Evolutionary conservation across 441 rosid genomes (phyloP).

Genomic region (Syzygium syzygioides): DNA sequence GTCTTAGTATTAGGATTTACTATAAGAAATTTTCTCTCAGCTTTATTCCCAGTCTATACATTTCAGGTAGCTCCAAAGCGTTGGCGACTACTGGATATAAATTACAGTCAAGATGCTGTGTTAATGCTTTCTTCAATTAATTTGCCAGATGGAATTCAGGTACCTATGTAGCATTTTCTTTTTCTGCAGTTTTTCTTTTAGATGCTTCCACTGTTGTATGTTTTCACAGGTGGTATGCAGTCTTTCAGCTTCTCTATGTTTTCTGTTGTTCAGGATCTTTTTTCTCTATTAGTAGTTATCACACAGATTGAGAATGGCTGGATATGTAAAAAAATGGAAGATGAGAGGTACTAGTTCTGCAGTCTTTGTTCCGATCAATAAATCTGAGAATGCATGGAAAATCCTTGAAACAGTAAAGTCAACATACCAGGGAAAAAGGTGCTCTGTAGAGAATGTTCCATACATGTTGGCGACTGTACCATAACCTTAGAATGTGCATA

Average conservation of each 20-base stretch:
- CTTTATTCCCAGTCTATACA: neutral
- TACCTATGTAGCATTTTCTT: constrained; percentile 5
- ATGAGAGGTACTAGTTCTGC: neutral
- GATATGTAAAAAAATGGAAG: neutral
- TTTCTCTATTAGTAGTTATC: neutral
- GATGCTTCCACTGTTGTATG: neutral
- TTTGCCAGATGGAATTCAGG: constrained; percentile 98
- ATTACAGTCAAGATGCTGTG: constrained; percentile 79
- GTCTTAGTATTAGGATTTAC: neutral
- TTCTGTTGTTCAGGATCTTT: neutral
- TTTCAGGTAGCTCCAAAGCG: constrained; percentile 81
- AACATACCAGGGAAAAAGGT: neutral
- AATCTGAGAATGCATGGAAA: neutral
- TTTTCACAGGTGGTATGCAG: neutral
- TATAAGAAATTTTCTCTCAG: neutral
- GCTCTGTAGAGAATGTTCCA: neutral
- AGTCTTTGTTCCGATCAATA: neutral
- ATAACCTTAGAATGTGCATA: neutral
- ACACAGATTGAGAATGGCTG: neutral
- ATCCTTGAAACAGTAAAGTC: neutral
- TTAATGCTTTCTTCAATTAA: constrained; percentile 96
- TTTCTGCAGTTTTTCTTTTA: neutral
- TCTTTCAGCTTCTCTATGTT: neutral
- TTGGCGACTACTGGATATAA: constrained; percentile 74
- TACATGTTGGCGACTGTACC: neutral